Conservation (phyloP, 805 yeast genomes). For the Grigorovia transvaalensis region DNA sequence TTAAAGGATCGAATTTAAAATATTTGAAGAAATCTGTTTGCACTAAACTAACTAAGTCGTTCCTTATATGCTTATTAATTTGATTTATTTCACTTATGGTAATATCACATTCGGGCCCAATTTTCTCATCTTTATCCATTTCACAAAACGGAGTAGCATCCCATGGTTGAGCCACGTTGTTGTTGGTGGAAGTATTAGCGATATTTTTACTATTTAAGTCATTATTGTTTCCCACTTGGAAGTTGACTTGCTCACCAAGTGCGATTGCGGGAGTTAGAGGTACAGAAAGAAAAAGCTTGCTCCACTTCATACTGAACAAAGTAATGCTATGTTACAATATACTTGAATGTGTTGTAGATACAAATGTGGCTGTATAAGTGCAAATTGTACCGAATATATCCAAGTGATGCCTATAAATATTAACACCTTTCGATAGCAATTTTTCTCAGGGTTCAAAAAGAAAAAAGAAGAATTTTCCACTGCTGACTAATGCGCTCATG, state of each 20-base stretch:
- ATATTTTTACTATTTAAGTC: not conserved
- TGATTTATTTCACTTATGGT: conserved; percentile 40
- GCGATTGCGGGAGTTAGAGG: not conserved
- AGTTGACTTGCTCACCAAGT: not conserved
- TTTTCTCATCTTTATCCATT: conserved; percentile 23
- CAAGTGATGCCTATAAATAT: not conserved
- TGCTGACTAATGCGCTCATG: not conserved
- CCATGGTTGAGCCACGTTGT: not conserved
- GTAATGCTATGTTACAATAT: not conserved
- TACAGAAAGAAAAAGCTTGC: not conserved
- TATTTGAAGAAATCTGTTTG: conserved; percentile 75
- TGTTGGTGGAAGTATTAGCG: not conserved
- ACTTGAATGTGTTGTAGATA: not conserved
- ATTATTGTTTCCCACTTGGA: not conserved
- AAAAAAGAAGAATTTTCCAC: not conserved
- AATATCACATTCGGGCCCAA: conserved; percentile 31
- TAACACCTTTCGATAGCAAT: not conserved
- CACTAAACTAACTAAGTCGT: conserved; percentile 47
- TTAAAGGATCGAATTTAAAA: conserved; percentile 75
- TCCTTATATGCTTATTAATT: conserved; percentile 43
- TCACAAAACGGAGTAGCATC: conserved; percentile 23
- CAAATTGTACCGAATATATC: not conserved
- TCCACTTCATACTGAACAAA: not conserved
- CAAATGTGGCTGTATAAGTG: not conserved
- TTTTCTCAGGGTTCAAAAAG: not conserved